A percentile compares a stretch with the other conserved stretches of the same genome.
phyloP scores from a whole-genome alignment of 257 asterid genomes.

The Cynanchum wilfordii region DNA sequence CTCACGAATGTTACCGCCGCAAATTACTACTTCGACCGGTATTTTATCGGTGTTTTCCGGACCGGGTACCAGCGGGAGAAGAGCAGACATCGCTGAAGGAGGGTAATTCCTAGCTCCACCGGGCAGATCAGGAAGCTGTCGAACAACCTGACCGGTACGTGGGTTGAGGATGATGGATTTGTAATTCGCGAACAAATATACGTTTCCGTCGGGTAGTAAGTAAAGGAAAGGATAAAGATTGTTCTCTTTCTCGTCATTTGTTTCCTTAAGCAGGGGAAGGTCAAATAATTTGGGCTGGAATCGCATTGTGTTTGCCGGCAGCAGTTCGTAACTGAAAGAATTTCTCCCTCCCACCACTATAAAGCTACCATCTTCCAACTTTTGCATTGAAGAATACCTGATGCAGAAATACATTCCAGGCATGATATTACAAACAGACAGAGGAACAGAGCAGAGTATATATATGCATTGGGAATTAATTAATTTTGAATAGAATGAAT shows the following conservation, averaged over 20 bases:
- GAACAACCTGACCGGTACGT: conserved; percentile 41
- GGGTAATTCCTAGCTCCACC: conserved; percentile 87
- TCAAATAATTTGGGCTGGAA: conserved; percentile 36
- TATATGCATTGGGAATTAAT: too few species aligned
- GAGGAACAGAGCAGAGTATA: too few species aligned
- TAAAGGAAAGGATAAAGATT: conserved; percentile 77
- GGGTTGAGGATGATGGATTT: conserved; percentile 65
- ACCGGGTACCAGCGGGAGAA: conserved; percentile 60
- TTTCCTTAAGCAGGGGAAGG: conserved; percentile 52
- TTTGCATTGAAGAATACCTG: conserved; percentile 54
- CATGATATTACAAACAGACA: too few species aligned
- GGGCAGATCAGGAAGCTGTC: conserved; percentile 46
- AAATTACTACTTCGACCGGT: conserved; percentile 49
- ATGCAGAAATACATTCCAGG: background rate
- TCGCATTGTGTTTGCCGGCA: conserved; percentile 43
- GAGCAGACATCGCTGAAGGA: conserved; percentile 65
- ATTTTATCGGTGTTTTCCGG: background rate
- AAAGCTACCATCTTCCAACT: conserved; percentile 56
- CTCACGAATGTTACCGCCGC: conserved; percentile 68
- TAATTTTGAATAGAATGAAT: background rate
- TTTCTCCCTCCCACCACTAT: conserved; percentile 66
- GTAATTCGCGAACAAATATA: conserved; percentile 67
- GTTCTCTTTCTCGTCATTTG: conserved; percentile 56
- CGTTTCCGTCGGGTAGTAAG: conserved; percentile 80
- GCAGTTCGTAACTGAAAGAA: conserved; percentile 56